Base-by-base conservation (phyloP, 345 rosid genomes). In the Mangifera indica region DNA sequence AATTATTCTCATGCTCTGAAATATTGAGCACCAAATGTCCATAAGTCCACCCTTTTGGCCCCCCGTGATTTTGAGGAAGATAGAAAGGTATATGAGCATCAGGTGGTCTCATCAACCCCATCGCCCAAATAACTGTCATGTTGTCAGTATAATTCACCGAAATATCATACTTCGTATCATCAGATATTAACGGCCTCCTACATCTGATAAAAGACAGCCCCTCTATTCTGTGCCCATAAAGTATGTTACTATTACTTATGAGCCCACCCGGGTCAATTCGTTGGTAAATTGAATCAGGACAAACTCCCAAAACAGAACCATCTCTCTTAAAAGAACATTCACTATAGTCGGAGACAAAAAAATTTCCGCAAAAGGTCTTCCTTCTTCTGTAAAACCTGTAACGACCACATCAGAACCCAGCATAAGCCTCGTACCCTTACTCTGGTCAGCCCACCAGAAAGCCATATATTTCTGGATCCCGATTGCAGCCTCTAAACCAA, bases 171-270 rank as follows among this genome's bases (percentile, higher is more conserved):
- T 85, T 89, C 52, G 82, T 84, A 77, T 92, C 96, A 26, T 69
- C 74, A 3, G 84, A 81, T 54, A 82, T 81, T 82, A 95, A 72
- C 4, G 87, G 87, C 77, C 89, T 87, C 76, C 79, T 80, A 72
- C 83, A 95, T 85, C 96, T 85, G 77, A 95, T 76, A 78, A 95
- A 95, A 0, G 99, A 90, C 67, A 91, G 92, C 53, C 99, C 97
- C 75, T 92, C 99, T 81, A 76, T 95, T 72, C 97, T 85, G 74
- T 92, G 99, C 68, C 99, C 99, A 81, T 92, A 92, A 76, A 91
- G 66, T 82, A 87, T 71, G 70, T 71, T 71, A 2, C 93, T 90
- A 55, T 89, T 88, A 73, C 91, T 95, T 76, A 87, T 88, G 18
- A 86, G 77, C 21, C 85, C 91, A 69, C 70, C 71, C 0, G 85